Evolutionary conservation across 768 basidiomycete genomes (phyloP).

Genomic region (Tricholoma terreum): DNA sequence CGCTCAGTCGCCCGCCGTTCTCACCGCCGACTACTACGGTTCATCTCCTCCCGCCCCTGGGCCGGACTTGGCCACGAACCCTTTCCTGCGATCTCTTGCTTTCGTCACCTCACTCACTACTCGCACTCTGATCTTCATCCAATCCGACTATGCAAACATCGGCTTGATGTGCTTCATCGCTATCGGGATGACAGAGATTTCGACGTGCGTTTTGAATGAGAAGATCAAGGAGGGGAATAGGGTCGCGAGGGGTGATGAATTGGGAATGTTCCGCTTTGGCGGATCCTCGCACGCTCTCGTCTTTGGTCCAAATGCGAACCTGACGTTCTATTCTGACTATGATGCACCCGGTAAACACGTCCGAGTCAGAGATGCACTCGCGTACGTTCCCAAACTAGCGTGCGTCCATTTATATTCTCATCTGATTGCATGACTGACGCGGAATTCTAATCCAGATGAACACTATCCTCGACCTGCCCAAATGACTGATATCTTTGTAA

Average conservation of each 20-base stretch:
- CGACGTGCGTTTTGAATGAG: constrained; percentile 55
- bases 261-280: constrained; percentile 65
- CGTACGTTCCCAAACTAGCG: constrained; percentile 96
- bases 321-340: neutral
- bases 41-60: too few relatives aligned
- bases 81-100: constrained; percentile 19
- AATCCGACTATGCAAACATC: constrained; percentile 39
- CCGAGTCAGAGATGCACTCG: constrained; percentile 91
- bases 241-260: constrained; percentile 45
- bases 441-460: too few relatives aligned
- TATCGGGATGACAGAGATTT: constrained; percentile 60
- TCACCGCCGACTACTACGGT: constrained; percentile 15
- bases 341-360: too few relatives aligned
- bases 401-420: constrained; percentile 25
- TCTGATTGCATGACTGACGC: too few relatives aligned
- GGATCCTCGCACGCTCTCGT: constrained; percentile 24
- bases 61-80: too few relatives aligned
- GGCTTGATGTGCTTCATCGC: constrained; percentile 55
- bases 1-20: constrained; percentile 31
- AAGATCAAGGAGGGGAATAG: constrained; percentile 21
- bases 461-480: too few relatives aligned
- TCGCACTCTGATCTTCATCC: constrained; percentile 47
- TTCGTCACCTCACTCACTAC: constrained; percentile 42
- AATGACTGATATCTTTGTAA: too few relatives aligned
- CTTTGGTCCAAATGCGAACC: neutral